Evolutionary conservation across 768 basidiomycete genomes (phyloP).

Genomic region (Inosperma sp.): DNA sequence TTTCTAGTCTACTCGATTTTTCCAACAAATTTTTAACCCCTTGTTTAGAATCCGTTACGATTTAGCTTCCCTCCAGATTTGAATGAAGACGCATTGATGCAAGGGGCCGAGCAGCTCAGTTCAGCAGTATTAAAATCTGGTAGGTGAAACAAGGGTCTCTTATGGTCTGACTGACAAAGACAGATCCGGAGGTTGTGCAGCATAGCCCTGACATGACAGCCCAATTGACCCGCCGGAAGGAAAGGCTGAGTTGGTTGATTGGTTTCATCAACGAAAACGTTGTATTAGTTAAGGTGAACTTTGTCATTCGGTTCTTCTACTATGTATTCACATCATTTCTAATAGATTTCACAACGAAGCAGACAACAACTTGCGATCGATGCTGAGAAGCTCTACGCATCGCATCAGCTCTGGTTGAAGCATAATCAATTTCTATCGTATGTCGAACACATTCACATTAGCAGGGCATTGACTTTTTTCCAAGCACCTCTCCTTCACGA

Average conservation of each 20-base stretch:
- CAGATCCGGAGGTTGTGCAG: constrained; percentile 64
- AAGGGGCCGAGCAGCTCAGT: constrained; percentile 73
- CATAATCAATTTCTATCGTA: constrained; percentile 67
- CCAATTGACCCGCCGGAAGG: constrained; percentile 71
- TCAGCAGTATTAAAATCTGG: constrained; percentile 68
- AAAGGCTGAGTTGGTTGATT: constrained; percentile 79
- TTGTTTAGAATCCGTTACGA: constrained; percentile 71
- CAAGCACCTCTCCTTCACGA: constrained; percentile 51
- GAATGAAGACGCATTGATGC: constrained; percentile 75
- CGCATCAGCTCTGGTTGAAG: constrained; percentile 74
- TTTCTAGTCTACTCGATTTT: neutral
- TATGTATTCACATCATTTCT: neutral
- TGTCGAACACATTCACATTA: constrained; percentile 21
- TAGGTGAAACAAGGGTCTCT: constrained; percentile 23
- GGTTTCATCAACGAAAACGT: constrained; percentile 86
- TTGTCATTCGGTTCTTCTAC: neutral
- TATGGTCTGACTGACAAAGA: neutral
- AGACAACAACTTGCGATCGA: constrained; percentile 73
- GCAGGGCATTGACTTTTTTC: neutral
- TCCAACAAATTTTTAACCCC: neutral
- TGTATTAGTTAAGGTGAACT: constrained; percentile 63
- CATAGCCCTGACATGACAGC: constrained; percentile 76
- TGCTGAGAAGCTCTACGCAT: constrained; percentile 83
- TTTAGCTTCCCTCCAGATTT: constrained; percentile 80
- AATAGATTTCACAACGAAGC: constrained; percentile 74